A percentile compares a stretch with the other conserved stretches of the same genome.
These are phyloP conservation scores for Pichia rugopelliculosa DNA, from an alignment of 805 yeast genomes.

Conservation along the genomic window DNA sequence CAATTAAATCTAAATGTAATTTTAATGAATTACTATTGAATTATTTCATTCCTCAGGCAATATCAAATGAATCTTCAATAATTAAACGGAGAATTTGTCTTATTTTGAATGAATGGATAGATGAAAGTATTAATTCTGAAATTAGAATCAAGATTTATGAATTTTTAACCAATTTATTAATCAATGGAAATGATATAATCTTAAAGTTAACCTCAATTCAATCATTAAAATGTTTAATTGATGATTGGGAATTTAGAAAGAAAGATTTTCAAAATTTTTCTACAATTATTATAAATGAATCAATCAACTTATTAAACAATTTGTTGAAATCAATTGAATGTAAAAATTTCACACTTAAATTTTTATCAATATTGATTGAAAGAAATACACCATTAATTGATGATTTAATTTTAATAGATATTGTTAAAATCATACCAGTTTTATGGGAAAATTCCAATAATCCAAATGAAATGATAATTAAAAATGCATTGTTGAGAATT, in stretches of 20 bases:
- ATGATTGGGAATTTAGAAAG: slow-evolving; percentile 82
- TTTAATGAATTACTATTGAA: slow-evolving; percentile 56
- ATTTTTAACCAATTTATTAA: slow-evolving; percentile 40
- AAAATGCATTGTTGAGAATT: slow-evolving; percentile 47
- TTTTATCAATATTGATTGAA: slow-evolving; percentile 54
- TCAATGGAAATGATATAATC: slow-evolving; percentile 59
- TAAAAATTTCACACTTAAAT: slow-evolving; percentile 63
- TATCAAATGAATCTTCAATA: slow-evolving; percentile 43
- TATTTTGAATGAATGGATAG: slow-evolving; percentile 73
- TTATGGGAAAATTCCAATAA: slow-evolving; percentile 62
- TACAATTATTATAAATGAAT: slow-evolving; percentile 28
- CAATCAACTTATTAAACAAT: slow-evolving; percentile 41
- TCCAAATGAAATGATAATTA: slow-evolving; percentile 38
- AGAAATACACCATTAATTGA: slow-evolving; percentile 60
- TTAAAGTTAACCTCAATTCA: slow-evolving; percentile 70
- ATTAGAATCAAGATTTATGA: slow-evolving; percentile 53
- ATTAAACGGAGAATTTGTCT: slow-evolving; percentile 71
- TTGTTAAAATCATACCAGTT: slow-evolving; percentile 53
- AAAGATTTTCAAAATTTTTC: slow-evolving; percentile 60
- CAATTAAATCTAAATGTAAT: slow-evolving; percentile 57
- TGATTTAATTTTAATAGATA: slow-evolving; percentile 40
- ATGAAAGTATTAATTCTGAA: slow-evolving; percentile 20
- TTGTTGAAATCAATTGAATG: slow-evolving; percentile 60
- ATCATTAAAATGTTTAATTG: slow-evolving; percentile 59
- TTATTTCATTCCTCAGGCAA: slow-evolving; percentile 61